phyloP scores from a whole-genome alignment of 139 green algal genomes.

The Coelastrella sp. region DNA sequence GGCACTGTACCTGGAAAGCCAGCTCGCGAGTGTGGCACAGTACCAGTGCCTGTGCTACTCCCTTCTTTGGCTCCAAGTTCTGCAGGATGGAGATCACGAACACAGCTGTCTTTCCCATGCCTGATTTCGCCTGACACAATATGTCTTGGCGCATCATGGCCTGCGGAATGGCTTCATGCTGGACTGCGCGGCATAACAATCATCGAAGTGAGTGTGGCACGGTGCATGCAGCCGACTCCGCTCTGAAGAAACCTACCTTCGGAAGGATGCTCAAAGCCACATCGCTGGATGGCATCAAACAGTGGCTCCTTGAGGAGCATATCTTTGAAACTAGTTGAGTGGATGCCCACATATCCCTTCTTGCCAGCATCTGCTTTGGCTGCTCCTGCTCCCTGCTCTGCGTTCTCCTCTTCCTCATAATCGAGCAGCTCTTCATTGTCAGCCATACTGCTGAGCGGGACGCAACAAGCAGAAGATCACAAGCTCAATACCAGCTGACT shows the following conservation, averaged over 20 bases:
- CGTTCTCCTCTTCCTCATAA: conserved; percentile 90
- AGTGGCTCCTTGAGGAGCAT: conserved; percentile 95
- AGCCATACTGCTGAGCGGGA: too few relatives aligned
- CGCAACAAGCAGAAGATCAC: too few relatives aligned
- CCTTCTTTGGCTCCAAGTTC: conserved; percentile 87
- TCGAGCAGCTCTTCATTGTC: conserved; percentile 86
- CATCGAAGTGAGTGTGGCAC: not conserved
- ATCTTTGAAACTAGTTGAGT: conserved; percentile 98
- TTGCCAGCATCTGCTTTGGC: conserved; percentile 75
- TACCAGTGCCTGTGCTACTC: conserved; percentile 83
- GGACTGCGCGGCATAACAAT: conserved; percentile 80
- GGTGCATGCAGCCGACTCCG: not conserved
- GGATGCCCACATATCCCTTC: conserved; percentile 97
- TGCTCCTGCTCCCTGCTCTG: conserved; percentile 63
- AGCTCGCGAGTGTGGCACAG: conserved; percentile 99
- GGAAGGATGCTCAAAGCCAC: conserved; percentile 99
- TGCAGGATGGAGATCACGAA: conserved; percentile 99
- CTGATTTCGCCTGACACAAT: conserved; percentile 99
- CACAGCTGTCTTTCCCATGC: conserved; percentile 99
- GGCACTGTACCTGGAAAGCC: conserved; percentile 86
- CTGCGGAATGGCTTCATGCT: conserved; percentile 99
- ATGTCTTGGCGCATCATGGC: conserved; percentile 98
- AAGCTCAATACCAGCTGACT: too few relatives aligned
- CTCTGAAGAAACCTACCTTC: conserved; percentile 83
- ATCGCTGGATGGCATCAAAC: conserved; percentile 95